Evolutionary conservation across 2,329 filamentous ascomycete species (phyloP), one percentile per base, ranked within the genome.

Genomic region (Sporothrix luriei): DNA sequence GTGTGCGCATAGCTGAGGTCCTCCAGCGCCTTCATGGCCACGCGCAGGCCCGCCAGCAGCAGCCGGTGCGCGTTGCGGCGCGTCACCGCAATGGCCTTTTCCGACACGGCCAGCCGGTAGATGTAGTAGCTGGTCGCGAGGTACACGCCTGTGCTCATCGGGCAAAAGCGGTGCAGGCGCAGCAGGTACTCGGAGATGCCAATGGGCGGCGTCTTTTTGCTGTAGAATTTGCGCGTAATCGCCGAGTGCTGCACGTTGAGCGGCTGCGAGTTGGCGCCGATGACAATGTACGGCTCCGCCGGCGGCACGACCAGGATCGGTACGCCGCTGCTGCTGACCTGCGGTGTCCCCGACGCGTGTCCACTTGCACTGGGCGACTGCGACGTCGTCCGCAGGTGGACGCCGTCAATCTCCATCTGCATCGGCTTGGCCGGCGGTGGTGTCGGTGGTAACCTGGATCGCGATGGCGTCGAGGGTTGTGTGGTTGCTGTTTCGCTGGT

Each of bases 11-110:
- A 97, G 74, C 90, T 91, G 68, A 94, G 85, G 78, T 98, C 94
- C 79, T 99, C 94, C n/a, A 97, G 82, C 0, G 93, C 92, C 81
- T 98, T 99, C 87, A 94, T 95, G 16, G 94, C 93, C 3, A 97
- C 91, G 48, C 94, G 84, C 68, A 97, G 83, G 7, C 91, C 92
- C 0, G 93, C 94, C 19, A 99, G 85, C 43, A 97, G 84, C 9
- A 98, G 82, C 2, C 95, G 88, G 78, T 99, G 94, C 72, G 92
- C 90, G 72, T 97, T 98, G 69, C 92, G 87, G 70, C 86, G 85
- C 2, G 93, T 97, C 9, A 97, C 90, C 0, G 90, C 89, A 26
- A 98, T 90, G 29, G 90, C 87, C 73, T 87, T 87, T 77, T 96
- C 92, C 57, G 90, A 84, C 14, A 94, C 88, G 0, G 90, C 91